Conservation (phyloP, 352 stramenopile species). For the Aphanomyces euteiches region DNA sequence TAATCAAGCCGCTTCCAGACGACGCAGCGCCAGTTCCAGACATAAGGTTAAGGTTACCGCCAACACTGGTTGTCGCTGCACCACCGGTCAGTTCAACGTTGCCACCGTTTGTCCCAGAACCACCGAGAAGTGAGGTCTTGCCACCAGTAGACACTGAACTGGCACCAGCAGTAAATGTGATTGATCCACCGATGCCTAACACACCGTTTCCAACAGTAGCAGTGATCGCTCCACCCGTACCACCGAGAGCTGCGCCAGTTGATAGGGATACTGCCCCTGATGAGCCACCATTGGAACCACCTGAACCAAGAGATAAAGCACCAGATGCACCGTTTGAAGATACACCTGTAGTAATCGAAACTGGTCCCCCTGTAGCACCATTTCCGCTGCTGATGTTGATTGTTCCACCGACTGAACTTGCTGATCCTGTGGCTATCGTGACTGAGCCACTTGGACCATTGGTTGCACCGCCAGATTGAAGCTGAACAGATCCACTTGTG, state of each 20-base stretch:
- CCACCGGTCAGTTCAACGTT: constrained; percentile 10
- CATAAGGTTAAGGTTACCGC: constrained; percentile 3
- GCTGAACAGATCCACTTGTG: constrained; percentile 26
- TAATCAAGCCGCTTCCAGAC: not conserved
- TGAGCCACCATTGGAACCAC: not conserved
- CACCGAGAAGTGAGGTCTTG: not conserved
- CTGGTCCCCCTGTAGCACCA: not conserved
- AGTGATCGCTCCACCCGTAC: constrained; percentile 5
- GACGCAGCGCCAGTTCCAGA: not conserved
- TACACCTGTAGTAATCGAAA: not conserved
- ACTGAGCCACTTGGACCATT: constrained; percentile 17
- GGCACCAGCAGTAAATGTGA: not conserved
- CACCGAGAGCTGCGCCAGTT: not conserved
- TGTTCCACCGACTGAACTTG: not conserved
- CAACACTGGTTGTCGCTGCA: not conserved
- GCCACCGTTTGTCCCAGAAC: not conserved
- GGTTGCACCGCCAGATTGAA: constrained; percentile 1
- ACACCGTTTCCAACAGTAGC: not conserved
- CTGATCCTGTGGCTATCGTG: not conserved
- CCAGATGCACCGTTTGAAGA: constrained; percentile 4
- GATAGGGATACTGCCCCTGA: not conserved
- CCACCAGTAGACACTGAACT: not conserved
- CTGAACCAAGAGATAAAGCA: not conserved
- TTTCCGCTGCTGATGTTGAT: not conserved
- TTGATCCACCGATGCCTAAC: not conserved